Percentiles rank a stretch among this genome's conserved stretches.
Evolutionary conservation across 2,329 filamentous ascomycete species (phyloP).

Genomic region (Colletotrichum destructivum): DNA sequence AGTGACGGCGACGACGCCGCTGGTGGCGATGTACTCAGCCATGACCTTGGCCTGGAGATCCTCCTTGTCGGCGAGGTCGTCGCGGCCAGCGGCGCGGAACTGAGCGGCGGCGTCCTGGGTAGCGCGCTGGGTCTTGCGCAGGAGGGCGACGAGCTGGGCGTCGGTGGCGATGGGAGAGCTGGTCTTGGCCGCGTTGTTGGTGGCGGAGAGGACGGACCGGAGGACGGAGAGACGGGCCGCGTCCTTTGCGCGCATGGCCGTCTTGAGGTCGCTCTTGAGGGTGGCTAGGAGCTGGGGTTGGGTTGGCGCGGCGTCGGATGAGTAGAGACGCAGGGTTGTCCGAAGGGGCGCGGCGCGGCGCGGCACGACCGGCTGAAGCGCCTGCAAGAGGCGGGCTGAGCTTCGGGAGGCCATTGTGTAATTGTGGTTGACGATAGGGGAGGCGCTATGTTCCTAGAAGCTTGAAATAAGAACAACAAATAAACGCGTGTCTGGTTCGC

Average conservation of each 20-base stretch:
- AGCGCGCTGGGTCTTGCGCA: constrained; percentile 74
- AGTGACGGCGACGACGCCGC: constrained; percentile 71
- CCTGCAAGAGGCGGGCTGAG: constrained; percentile 45
- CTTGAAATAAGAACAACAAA: not conserved
- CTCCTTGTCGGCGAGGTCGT: constrained; percentile 81
- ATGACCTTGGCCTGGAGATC: constrained; percentile 75
- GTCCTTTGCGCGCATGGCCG: constrained; percentile 77
- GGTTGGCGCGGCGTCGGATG: constrained; percentile 49
- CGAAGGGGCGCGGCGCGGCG: constrained; percentile 37
- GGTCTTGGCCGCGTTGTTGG: constrained; percentile 84
- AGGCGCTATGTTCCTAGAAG: not conserved
- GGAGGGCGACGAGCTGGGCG: constrained; percentile 76
- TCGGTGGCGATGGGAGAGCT: constrained; percentile 78
- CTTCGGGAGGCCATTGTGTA: constrained; percentile 47
- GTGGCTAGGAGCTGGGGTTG: constrained; percentile 65
- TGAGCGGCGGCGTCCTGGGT: constrained; percentile 73
- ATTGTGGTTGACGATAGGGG: not conserved
- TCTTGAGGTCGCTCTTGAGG: constrained; percentile 74
- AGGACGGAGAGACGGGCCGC: constrained; percentile 77
- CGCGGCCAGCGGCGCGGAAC: constrained; percentile 74
- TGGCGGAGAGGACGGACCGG: constrained; percentile 77
- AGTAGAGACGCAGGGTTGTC: constrained; percentile 43
- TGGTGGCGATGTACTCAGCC: constrained; percentile 74
- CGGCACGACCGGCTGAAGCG: constrained; percentile 44
- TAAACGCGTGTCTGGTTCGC: not conserved